These are phyloP conservation scores for Penicillium pulvis DNA, from an alignment of 495 filamentous ascomycete species.

Conservation along the genomic window DNA sequence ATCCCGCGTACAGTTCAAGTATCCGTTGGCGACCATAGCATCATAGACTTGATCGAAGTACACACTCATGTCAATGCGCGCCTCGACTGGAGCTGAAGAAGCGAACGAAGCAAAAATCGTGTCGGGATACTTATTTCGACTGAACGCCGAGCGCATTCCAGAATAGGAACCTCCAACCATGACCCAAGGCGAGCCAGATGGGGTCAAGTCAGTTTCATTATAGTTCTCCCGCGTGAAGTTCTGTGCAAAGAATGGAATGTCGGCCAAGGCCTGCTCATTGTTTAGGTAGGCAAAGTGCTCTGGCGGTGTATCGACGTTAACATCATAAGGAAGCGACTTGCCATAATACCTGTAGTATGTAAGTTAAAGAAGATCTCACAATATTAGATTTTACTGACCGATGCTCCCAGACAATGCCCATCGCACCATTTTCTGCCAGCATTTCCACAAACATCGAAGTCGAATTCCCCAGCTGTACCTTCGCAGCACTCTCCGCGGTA, in stretches of 20 bases:
- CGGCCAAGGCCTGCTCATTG: slow-evolving; percentile 54
- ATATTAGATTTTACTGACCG: slow-evolving; percentile 36
- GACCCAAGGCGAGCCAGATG: slow-evolving; percentile 56
- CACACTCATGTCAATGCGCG: slow-evolving; percentile 55
- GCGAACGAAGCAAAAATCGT: slow-evolving; percentile 58
- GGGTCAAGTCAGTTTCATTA: slow-evolving; percentile 42
- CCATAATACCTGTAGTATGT: slow-evolving; percentile 51
- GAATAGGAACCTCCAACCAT: slow-evolving; percentile 62
- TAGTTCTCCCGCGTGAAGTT: slow-evolving; percentile 45
- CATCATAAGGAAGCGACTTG: slow-evolving; percentile 49
- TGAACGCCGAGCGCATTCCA: slow-evolving; percentile 56
- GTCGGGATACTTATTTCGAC: slow-evolving; percentile 57
- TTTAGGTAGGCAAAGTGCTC: slow-evolving; percentile 53
- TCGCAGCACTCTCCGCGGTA: slow-evolving; percentile 30
- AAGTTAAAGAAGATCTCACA: neutral
- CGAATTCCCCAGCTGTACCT: slow-evolving; percentile 36
- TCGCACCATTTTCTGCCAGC: slow-evolving; percentile 48
- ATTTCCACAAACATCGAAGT: slow-evolving; percentile 45
- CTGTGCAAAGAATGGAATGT: slow-evolving; percentile 53
- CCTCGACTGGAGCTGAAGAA: slow-evolving; percentile 59
- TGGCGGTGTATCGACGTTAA: slow-evolving; percentile 45
- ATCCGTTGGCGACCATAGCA: slow-evolving; percentile 53
- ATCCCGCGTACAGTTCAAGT: slow-evolving; percentile 55
- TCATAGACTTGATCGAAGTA: slow-evolving; percentile 59
- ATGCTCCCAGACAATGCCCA: slow-evolving; percentile 63